Base-by-base conservation (phyloP, 1,284 basidiomycete species). In the Earliella scabrosa region DNA sequence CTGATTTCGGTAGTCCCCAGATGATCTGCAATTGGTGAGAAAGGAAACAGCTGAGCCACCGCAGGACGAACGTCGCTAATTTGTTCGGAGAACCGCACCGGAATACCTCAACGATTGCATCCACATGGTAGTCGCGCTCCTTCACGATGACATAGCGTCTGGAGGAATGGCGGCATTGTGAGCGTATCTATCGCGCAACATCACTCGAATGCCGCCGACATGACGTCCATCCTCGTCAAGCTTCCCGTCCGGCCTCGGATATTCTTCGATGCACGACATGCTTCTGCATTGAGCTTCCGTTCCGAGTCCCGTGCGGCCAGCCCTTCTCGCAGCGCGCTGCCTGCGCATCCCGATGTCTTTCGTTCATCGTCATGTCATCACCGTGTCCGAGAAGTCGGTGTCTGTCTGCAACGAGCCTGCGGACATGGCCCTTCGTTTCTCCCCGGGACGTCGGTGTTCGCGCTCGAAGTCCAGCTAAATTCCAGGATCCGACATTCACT, bases 251-350 rank as follows among this genome's bases (percentile, higher is more conserved):
- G 27, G 32, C 35, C 10, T 54, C 59, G 59, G 59, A 58, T 27
- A 52, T 58, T 47, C 52, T 46, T 57, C 59, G 56, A 58, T 50
- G 51, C 55, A 43, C 45, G 52, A 45, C 43, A 29, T 45, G 52
- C 59, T 61, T 61, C 59, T 58, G 52, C 31, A 61, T 61, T 52
- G 52, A 61, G 47, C 52, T 23, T 49, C 36, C 55, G 55, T 26
- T 36, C 49, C 46, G 39, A 23, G 36, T 32, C 26, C 59, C 59
- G 59, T 52, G 40, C 58, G 59, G 59, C 52, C 34, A 52, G 24
- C 11, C 52, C 45, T 38, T 46, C 45, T n/a, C 31, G 45, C 23
- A 31, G 8, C 45, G 21, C 21, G 20, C 23, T 20, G 23, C 29
- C 26, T 35, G 21, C 11, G 29, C 50, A 14, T 18, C n/a, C n/a